These are phyloP conservation scores for Penstemon barbatus DNA, from an alignment of 257 asterid species.

Conservation along the genomic window DNA sequence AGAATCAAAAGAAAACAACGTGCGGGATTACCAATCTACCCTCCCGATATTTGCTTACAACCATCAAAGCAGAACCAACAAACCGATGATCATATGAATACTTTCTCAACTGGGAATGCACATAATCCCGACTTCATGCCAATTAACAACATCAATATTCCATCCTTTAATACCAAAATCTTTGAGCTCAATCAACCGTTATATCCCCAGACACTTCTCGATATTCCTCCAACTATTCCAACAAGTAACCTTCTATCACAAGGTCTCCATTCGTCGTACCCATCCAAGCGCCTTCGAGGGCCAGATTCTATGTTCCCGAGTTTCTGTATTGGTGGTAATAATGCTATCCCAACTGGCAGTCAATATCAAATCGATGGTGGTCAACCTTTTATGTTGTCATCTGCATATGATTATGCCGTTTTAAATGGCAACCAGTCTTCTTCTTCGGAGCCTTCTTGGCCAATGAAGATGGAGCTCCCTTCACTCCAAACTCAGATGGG, in stretches of 20 bases:
- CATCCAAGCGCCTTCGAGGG: slow-evolving; percentile 55
- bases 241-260: slow-evolving; percentile 40
- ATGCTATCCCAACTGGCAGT: slow-evolving; percentile 28
- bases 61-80: slow-evolving; percentile 49
- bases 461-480: slow-evolving; percentile 91
- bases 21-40: slow-evolving; percentile 72
- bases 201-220: slow-evolving; percentile 40
- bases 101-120: slow-evolving; percentile 43
- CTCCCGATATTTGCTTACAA: slow-evolving; percentile 59
- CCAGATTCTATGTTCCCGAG: slow-evolving; percentile 38
- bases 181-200: slow-evolving; percentile 44
- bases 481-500: slow-evolving; percentile 80
- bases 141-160: slow-evolving; percentile 45
- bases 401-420: slow-evolving; percentile 48
- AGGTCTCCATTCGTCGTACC: slow-evolving; percentile 41
- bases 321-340: slow-evolving; percentile 26
- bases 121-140: slow-evolving; percentile 47
- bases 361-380: slow-evolving; percentile 40
- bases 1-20: slow-evolving; percentile 78
- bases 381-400: slow-evolving; percentile 44
- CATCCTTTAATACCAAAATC: slow-evolving; percentile 47
- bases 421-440: slow-evolving; percentile 62
- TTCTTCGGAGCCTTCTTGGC: slow-evolving; percentile 74
- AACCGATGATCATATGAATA: slow-evolving; percentile 31
- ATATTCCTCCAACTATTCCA: slow-evolving; percentile 44